Evolutionary conservation across 2,329 filamentous ascomycete genomes (phyloP), one percentile per base, ranked within the genome.

Genomic region (Sporothrix phasma): DNA sequence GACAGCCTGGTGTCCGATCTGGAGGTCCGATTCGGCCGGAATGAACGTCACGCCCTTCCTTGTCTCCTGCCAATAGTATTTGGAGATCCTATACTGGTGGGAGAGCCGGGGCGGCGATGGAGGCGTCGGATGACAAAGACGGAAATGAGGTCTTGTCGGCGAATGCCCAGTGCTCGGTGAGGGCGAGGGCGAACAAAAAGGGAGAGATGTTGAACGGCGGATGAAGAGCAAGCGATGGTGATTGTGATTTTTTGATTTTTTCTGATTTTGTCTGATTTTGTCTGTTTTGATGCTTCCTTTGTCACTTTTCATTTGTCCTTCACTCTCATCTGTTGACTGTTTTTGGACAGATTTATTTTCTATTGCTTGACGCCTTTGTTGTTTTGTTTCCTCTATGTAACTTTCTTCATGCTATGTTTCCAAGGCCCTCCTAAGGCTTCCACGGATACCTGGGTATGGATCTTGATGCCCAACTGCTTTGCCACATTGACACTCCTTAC

Each of bases 51-150:
- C 34, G 11, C 37, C 62, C 45, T 43, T 59, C 56, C 41, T 64
- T 17, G 53, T 64, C 19, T 39, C 62, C 17, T 64, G 62, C 65
- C 59, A 66, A 61, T 66, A 66, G 65, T 61, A 61, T 47, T 13
- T 34, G 22, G 34, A 11, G n/a, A 49, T 60, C 10, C 45, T 59
- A 10, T 64, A 51, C 24, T 51, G 56, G 61, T 62, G 61, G 58
- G 62, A 49, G 34, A 45, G 5, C 29, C 24, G n/a, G 17, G 49
- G 7, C 22, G 59, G 59, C 17, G 19, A n/a, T 3, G n/a, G 19
- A 49, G 58, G 34, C 17, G 37, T 26, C 34, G 37, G 49, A 22
- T 37, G 49, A 59, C 39, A 11, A 46, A 4, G 31, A 24, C n/a
- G 2, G 49, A 56, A 13, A 26, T 31, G 47, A 31, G 7, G n/a